Evolutionary conservation across 2,329 filamentous ascomycete species (phyloP), one percentile per base, ranked within the genome.

Genomic region (Trichoderma arundinaceum): DNA sequence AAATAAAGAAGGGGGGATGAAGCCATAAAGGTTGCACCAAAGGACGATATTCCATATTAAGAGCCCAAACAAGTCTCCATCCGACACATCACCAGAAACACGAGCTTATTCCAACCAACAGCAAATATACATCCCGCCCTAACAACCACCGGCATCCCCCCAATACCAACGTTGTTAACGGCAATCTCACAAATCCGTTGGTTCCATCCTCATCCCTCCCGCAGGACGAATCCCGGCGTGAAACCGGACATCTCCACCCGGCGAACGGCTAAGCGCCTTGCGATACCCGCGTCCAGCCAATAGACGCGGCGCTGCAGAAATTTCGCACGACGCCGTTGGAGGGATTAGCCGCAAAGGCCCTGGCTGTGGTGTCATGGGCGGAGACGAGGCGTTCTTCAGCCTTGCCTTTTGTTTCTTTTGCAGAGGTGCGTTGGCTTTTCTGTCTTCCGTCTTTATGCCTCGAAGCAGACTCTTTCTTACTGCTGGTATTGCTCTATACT

Each of bases 231-330:
- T 15, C 19, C 1, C n/a, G 32, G 22, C 9, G 7, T 51, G 58
- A 61, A 61, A 61, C 58, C 15, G 8, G 17, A 10, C 58, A 51
- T 52, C 46, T 43, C 58, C 58, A 61, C 58, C 35, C 52, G 2
- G 4, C 19, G 33, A 41, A 32, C 15, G 22, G 38, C 39, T 61
- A 61, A 49, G 58, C 58, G 58, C 58, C 38, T 28, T 15, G 58
- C 22, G 10, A 2, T 35, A 48, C 35, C 22, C 46, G 13, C 33
- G 2, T 7, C 19, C 54, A 41, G 58, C 58, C 58, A 61, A 61
- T 61, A 43, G 46, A 52, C 33, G 35, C 44, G 44, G 19, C 15
- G 39, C 44, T 41, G 22, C 2, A 28, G 22, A 28, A 28, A 28
- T 28, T 28, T 28, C 22, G 22, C 22, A 28, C 4, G 22, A 28